A percentile compares a stretch with the other conserved stretches of the same genome.
phyloP scores from a whole-genome alignment of 2,329 filamentous ascomycete species.

The Sphaerulina vaccinii region DNA sequence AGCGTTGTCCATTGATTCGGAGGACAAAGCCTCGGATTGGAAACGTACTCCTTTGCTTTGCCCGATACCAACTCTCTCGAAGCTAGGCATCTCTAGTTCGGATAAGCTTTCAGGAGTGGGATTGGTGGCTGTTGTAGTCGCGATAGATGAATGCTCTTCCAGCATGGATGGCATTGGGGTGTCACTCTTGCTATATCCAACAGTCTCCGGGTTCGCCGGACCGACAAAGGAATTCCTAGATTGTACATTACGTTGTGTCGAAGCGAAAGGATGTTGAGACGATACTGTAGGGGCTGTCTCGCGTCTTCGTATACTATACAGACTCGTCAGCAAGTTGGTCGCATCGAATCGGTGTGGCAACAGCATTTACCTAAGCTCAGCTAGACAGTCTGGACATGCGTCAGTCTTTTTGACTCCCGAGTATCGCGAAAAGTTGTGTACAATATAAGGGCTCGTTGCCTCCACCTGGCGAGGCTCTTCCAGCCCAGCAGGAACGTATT shows the following conservation, averaged over 20 bases:
- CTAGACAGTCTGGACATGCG: conserved; percentile 36
- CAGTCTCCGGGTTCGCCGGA: neutral
- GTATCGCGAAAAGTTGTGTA: conserved; percentile 3
- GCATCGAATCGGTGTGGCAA: too few relatives aligned
- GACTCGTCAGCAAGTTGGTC: neutral
- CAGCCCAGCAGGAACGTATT: conserved; percentile 32
- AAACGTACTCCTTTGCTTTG: neutral
- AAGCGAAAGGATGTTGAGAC: neutral
- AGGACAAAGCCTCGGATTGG: neutral
- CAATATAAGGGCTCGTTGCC: conserved; percentile 32
- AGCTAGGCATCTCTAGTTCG: neutral
- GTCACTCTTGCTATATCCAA: neutral
- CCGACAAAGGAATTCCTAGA: neutral
- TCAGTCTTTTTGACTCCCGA: conserved; percentile 18
- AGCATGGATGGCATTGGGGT: neutral
- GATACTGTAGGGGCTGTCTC: conserved; percentile 15
- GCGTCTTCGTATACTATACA: conserved; percentile 24
- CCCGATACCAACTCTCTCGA: neutral
- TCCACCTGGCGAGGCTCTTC: conserved; percentile 30
- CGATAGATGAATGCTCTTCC: neutral
- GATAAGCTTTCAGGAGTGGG: neutral
- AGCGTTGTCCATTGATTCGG: neutral
- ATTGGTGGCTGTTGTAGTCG: neutral
- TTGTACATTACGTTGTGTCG: neutral
- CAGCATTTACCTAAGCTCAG: conserved; percentile 26